Base-by-base conservation (phyloP, 345 rosid genomes). In the Clarkia xantiana region DNA sequence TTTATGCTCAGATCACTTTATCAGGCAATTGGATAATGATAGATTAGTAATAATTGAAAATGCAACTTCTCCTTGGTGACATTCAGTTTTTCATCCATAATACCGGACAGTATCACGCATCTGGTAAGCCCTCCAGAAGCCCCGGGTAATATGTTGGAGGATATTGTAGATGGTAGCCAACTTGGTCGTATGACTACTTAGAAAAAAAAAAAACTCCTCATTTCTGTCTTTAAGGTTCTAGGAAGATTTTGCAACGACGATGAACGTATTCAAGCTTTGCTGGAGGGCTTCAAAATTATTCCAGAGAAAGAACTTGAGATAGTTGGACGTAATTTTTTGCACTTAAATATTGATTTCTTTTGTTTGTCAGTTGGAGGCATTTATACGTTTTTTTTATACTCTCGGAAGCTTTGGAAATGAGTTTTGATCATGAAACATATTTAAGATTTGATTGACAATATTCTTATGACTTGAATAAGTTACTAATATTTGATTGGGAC, bases 11-110 rank as follows among this genome's bases (percentile, higher is more conserved):
- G 99, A 87, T 73, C 96, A 91, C 71, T 86, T 91, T 60, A 67
- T 91, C 64, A 87, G 84, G 64, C 96, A 82, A 58, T 52, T 74
- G 62, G 90, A 87, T 59, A 68, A 77, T 45, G 75, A 91, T 65
- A 73, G 95, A 78, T 91, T 96, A 96, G 72, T 84, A 52, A 84
- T 95, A 10, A 67, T 91, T 72, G 96, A 91, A 73, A 87, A 87
- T 66, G 99, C 99, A 40, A 78, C 82, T 71, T 87, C 99, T 11
- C 99, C 15, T 39, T 69, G 69, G 78, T 67, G 54, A 52, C 79
- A 40, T 44, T 62, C 41, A 70, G 65, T 73, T 76, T 74, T 49
- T 61, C 68, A 12, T 68, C 86, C 51, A 69, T 81, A 54, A 79
- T 69, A 41, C 73, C 98, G 20, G 96, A 91, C 49, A 64, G 65